These are phyloP conservation scores for Urostyla sp. DNA, from an alignment of 73 alveolate species.

Conservation along the genomic window DNA sequence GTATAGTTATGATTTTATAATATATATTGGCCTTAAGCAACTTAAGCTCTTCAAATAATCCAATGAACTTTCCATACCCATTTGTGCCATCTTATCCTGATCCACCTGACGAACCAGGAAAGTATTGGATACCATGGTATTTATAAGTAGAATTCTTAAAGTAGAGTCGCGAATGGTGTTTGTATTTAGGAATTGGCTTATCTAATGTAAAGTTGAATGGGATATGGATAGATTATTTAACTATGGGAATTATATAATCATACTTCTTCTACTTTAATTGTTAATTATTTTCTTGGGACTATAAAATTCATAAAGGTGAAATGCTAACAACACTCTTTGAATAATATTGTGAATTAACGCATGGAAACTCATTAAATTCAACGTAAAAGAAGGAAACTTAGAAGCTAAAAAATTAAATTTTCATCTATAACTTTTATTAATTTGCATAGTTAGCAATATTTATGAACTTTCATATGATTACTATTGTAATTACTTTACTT, in stretches of 20 bases:
- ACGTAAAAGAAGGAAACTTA: conserved; percentile 33
- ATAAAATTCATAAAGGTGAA: conserved; percentile 21
- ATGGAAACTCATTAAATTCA: neutral
- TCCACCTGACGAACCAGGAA: conserved; percentile 8
- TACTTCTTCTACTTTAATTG: conserved; percentile 50
- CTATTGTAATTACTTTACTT: conserved; percentile 34
- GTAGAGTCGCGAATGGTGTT: conserved; percentile 16
- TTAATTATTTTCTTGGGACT: conserved; percentile 25
- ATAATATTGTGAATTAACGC: conserved; percentile 8
- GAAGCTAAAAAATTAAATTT: conserved; percentile 21
- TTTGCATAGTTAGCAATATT: conserved; percentile 3
- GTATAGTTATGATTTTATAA: conserved; percentile 34
- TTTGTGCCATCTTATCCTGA: conserved; percentile 52
- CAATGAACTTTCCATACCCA: conserved; percentile 55
- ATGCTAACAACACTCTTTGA: conserved; percentile 11
- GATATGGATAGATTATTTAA: conserved; percentile 48
- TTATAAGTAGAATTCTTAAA: conserved; percentile 21
- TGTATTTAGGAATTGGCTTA: conserved; percentile 50
- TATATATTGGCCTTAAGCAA: conserved; percentile 42
- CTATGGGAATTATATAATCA: conserved; percentile 46
- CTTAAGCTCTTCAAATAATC: conserved; percentile 37
- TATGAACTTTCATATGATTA: conserved; percentile 47
- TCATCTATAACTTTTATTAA: conserved; percentile 29
- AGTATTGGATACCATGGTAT: conserved; percentile 50
- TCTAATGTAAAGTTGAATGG: conserved; percentile 52